These are phyloP conservation scores for Colletotrichum falcatum DNA, from an alignment of 2,329 filamentous ascomycete species.

Conservation along the genomic window DNA sequence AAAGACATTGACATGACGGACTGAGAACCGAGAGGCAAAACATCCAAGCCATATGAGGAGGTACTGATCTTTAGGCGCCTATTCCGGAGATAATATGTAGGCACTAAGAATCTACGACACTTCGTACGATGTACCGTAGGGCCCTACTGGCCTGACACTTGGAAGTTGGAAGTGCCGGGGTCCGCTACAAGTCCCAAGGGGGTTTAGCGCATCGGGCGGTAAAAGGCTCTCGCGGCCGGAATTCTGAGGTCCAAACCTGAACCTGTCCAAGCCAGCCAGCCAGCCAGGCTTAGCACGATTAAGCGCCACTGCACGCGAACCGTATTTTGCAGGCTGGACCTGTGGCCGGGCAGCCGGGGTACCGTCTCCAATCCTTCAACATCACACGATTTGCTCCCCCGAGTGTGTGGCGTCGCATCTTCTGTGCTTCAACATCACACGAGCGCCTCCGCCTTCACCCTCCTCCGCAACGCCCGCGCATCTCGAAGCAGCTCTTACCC, in stretches of 20 bases:
- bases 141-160: slow-evolving; percentile 12
- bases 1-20: slow-evolving; percentile 1
- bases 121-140: too few relatives aligned
- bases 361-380: slow-evolving; percentile 43
- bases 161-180: slow-evolving; percentile 38
- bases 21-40: background rate
- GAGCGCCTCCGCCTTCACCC: background rate
- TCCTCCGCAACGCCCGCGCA: slow-evolving; percentile 1
- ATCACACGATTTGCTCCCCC: slow-evolving; percentile 38
- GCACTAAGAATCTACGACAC: too few relatives aligned
- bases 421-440: slow-evolving; percentile 20
- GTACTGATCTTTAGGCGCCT: background rate
- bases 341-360: slow-evolving; percentile 21
- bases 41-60: background rate
- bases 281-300: slow-evolving; percentile 18
- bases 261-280: slow-evolving; percentile 1
- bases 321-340: slow-evolving; percentile 40
- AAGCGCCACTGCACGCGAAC: slow-evolving; percentile 42
- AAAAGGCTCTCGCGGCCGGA: slow-evolving; percentile 23
- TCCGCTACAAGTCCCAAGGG: slow-evolving; percentile 11
- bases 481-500: background rate
- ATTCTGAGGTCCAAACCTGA: slow-evolving; percentile 35
- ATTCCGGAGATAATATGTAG: too few relatives aligned
- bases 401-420: slow-evolving; percentile 32
- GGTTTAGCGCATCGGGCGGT: slow-evolving; percentile 34